Percentiles rank a stretch among this genome's conserved stretches.
phyloP scores from a whole-genome alignment of 75 land plant species.

The Gnetum montanum region DNA sequence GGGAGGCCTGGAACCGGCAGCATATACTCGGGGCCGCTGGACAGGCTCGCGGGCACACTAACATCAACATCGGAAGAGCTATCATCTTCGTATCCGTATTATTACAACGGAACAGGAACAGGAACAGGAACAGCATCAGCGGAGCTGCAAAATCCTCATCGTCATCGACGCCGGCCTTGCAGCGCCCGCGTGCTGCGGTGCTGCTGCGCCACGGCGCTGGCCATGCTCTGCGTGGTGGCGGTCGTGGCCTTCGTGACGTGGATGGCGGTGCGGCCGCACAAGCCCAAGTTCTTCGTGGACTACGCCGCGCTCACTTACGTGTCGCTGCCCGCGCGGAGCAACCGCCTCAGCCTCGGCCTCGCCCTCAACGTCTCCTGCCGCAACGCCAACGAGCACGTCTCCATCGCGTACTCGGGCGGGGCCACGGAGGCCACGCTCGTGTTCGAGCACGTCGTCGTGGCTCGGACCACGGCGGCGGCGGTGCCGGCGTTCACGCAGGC shows the following conservation, averaged over 20 bases:
- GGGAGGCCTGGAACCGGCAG: too few species aligned
- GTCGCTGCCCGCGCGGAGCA: slow-evolving; percentile 3
- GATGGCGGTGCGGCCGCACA: slow-evolving; percentile 21
- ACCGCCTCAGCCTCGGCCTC: slow-evolving; percentile 12
- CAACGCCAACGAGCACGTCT: slow-evolving; percentile 26
- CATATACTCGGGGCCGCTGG: too few species aligned
- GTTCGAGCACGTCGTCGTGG: slow-evolving; percentile 6
- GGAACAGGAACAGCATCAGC: too few species aligned
- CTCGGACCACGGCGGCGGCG: slow-evolving; percentile 8
- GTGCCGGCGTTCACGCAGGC: slow-evolving; percentile 24
- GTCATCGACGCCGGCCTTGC: neutral
- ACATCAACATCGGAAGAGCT: too few species aligned
- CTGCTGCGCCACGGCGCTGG: slow-evolving; percentile 10
- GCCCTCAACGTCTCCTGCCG: slow-evolving; percentile 8
- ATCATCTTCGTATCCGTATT: too few species aligned
- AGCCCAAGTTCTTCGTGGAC: slow-evolving; percentile 13
- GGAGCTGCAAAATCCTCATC: too few species aligned
- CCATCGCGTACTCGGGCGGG: slow-evolving; percentile 30
- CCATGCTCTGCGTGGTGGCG: slow-evolving; percentile 14
- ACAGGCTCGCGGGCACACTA: too few species aligned
- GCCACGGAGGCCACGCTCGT: slow-evolving; percentile 1
- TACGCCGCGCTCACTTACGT: slow-evolving; percentile 16
- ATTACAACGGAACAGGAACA: too few species aligned
- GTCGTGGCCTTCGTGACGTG: slow-evolving; percentile 23
- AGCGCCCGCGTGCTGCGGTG: slow-evolving; percentile 11